Evolutionary conservation across 148 eudicot genomes (phyloP).

Genomic region (Camellia granthamiana): DNA sequence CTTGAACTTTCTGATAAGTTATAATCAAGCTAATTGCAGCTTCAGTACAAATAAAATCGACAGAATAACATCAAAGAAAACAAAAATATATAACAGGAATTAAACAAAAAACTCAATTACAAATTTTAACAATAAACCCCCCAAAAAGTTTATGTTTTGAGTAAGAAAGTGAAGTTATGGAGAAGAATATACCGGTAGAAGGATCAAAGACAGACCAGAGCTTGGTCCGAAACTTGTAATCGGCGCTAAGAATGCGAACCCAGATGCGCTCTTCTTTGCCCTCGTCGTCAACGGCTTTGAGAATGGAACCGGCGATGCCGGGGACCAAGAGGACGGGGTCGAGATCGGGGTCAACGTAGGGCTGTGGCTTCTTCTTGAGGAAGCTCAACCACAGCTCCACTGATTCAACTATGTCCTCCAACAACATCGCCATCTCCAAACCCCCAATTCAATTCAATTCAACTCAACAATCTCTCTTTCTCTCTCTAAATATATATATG

Average conservation of each 20-base stretch:
- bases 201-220: constrained; percentile 93
- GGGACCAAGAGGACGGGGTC: constrained; percentile 93
- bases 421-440: constrained; percentile 43
- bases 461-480: no score
- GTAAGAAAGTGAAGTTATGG: neutral
- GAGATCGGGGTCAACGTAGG: constrained; percentile 66
- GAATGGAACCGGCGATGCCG: constrained; percentile 92
- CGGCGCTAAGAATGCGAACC: constrained; percentile 84
- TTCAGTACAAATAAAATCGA: neutral
- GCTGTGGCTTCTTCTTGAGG: constrained; percentile 42
- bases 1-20: neutral
- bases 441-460: neutral
- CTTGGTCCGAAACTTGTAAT: constrained; percentile 67
- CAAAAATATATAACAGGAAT: neutral
- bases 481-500: neutral
- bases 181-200: constrained; percentile 47
- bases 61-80: neutral
- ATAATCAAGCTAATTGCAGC: neutral
- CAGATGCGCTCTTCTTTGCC: constrained; percentile 80
- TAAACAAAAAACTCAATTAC: neutral
- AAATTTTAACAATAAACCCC: neutral
- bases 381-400: constrained; percentile 68
- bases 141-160: neutral
- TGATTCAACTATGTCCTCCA: constrained; percentile 50
- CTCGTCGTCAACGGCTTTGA: constrained; percentile 59